Evolutionary conservation across 441 rosid genomes (phyloP).

Genomic region (Syzygium syzygioides): DNA sequence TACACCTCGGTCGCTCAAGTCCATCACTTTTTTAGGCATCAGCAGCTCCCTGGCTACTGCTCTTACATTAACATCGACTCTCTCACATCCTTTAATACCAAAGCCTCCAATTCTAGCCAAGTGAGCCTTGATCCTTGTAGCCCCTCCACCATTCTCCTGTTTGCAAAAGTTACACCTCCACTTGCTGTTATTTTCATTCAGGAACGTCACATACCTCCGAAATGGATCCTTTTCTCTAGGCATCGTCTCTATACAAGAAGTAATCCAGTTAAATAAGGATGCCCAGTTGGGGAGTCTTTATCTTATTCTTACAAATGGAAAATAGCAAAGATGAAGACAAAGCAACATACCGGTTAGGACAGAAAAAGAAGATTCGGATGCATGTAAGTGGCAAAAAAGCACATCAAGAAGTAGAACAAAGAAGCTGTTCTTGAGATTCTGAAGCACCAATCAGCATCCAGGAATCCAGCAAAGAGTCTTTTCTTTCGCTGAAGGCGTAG

Average conservation of each 20-base stretch:
- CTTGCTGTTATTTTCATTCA: background rate
- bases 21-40: too few species aligned
- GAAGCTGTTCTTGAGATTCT: background rate
- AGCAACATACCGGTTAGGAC: background rate
- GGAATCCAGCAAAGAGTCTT: background rate
- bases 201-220: background rate
- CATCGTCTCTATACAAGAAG: background rate
- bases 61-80: too few species aligned
- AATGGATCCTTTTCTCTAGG: background rate
- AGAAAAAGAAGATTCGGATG: background rate
- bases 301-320: background rate
- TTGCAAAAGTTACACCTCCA: too few species aligned
- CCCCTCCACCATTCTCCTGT: background rate
- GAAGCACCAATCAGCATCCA: background rate
- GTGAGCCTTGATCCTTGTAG: too few species aligned
- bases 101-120: too few species aligned
- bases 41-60: too few species aligned
- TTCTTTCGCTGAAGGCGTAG: background rate
- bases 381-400: background rate
- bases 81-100: too few species aligned
- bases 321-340: background rate
- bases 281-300: too few species aligned
- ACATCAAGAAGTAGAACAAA: background rate
- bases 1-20: too few species aligned
- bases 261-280: too few species aligned